phyloP scores from a whole-genome alignment of 176 grass and related monocot species.

The Carex pumila region DNA sequence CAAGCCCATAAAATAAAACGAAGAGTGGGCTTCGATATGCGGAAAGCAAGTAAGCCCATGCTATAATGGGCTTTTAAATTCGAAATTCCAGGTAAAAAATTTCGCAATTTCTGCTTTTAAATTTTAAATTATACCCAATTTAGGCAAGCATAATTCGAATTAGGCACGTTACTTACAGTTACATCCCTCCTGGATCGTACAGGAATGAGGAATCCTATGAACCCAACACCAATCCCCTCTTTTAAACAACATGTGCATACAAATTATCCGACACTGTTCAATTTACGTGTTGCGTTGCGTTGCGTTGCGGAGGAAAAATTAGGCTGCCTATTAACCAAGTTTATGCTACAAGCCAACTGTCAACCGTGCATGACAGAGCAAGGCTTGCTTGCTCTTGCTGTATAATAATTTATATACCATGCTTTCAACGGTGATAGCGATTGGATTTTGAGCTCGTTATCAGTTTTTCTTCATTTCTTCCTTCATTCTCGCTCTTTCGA shows the following conservation, averaged over 20 bases:
- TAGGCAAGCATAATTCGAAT: background rate
- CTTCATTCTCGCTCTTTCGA: background rate
- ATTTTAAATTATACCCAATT: background rate
- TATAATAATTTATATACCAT: background rate
- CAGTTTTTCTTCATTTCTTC: background rate
- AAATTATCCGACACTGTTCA: background rate
- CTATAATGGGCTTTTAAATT: background rate
- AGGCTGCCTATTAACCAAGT: background rate
- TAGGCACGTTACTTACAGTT: background rate
- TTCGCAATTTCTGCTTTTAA: background rate
- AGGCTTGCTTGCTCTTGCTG: background rate
- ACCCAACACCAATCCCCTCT: background rate
- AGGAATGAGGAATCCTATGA: constrained; percentile 9
- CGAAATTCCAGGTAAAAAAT: too few species aligned
- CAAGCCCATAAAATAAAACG: background rate
- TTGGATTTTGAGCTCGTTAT: background rate
- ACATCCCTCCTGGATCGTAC: background rate
- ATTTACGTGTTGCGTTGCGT: background rate
- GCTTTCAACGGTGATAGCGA: constrained; percentile 5
- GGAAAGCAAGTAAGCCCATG: background rate
- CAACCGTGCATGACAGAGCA: constrained; percentile 3
- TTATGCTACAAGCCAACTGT: background rate
- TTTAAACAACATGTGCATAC: background rate
- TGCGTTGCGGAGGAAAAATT: background rate
- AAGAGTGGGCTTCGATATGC: background rate